phyloP scores from a whole-genome alignment of 495 filamentous ascomycete genomes.

The Niebla homalea region DNA sequence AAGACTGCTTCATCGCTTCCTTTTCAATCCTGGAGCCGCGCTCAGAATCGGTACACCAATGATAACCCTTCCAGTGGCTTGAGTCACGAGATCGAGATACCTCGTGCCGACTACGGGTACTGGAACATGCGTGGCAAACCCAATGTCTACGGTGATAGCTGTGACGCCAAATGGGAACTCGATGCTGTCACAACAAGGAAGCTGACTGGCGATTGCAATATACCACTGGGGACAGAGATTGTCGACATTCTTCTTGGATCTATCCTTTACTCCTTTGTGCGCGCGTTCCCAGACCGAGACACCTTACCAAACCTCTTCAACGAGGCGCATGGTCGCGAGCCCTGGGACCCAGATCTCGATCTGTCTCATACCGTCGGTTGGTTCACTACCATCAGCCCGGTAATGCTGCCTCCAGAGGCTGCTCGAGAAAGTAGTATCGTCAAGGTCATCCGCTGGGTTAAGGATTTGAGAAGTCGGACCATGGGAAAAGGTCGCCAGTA shows the following conservation, averaged over 20 bases:
- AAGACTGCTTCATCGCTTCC: constrained; percentile 12
- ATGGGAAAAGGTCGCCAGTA: constrained; percentile 24
- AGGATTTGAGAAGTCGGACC: constrained; percentile 17
- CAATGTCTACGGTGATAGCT: constrained; percentile 33
- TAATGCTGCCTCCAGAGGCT: constrained; percentile 15
- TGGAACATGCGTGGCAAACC: constrained; percentile 1
- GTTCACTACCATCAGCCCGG: constrained; percentile 21
- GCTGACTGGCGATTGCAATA: constrained; percentile 29
- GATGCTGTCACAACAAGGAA: constrained; percentile 29
- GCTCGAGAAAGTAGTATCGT: constrained; percentile 14
- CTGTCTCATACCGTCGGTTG: constrained; percentile 22
- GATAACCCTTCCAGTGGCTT: neutral
- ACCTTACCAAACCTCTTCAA: constrained; percentile 17
- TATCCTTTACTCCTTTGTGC: constrained; percentile 34
- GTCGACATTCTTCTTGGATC: constrained; percentile 36
- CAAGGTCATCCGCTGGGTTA: constrained; percentile 16
- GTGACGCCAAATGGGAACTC: constrained; percentile 28
- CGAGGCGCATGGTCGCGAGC: constrained; percentile 24
- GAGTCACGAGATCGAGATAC: neutral
- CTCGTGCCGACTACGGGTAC: constrained; percentile 1
- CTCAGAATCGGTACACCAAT: neutral
- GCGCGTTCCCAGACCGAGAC: constrained; percentile 25
- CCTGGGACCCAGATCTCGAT: constrained; percentile 15
- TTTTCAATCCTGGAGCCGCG: constrained; percentile 18
- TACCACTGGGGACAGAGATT: constrained; percentile 30